Conservation (phyloP, 805 yeast species). For the Ogataea sp. region DNA sequence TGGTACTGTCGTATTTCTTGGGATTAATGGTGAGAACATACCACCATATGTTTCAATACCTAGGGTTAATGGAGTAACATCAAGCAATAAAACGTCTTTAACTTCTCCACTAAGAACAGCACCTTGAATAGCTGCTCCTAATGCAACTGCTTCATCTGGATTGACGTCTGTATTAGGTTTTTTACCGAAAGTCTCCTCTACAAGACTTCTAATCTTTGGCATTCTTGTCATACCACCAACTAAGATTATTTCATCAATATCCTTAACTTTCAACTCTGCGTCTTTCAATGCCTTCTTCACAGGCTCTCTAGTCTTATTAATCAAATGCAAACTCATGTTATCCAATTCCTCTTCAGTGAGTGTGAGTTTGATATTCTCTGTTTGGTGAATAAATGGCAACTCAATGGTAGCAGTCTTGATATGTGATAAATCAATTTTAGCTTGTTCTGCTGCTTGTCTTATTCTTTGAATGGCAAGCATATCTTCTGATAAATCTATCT, state of each 20-base stretch:
- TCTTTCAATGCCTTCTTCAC: conserved; percentile 78
- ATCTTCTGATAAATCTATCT: conserved; percentile 57
- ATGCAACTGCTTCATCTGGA: conserved; percentile 92
- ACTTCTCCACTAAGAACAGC: conserved; percentile 95
- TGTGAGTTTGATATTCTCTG: conserved; percentile 32
- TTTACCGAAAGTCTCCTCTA: conserved; percentile 67
- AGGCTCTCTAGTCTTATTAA: conserved; percentile 68
- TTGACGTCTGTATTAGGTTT: conserved; percentile 87
- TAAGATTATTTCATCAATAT: conserved; percentile 71
- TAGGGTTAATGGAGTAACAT: conserved; percentile 80
- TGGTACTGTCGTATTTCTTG: conserved; percentile 90
- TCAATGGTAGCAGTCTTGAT: conserved; percentile 65
- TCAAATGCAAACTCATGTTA: conserved; percentile 42
- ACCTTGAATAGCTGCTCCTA: conserved; percentile 98
- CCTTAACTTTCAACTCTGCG: conserved; percentile 58
- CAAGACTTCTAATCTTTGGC: conserved; percentile 81
- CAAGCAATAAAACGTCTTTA: conserved; percentile 81
- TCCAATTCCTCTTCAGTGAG: conserved; percentile 46
- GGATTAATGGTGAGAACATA: conserved; percentile 80
- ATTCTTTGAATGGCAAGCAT: conserved; percentile 78
- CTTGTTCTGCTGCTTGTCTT: conserved; percentile 84
- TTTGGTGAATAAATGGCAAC: conserved; percentile 68
- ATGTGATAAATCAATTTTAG: conserved; percentile 79
- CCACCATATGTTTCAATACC: conserved; percentile 98
- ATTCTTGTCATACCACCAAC: conserved; percentile 92